Percentiles rank a stretch among this genome's conserved stretches.
Evolutionary conservation across 305 asterid genomes (phyloP).

Genomic region (Striga hermonthica): DNA sequence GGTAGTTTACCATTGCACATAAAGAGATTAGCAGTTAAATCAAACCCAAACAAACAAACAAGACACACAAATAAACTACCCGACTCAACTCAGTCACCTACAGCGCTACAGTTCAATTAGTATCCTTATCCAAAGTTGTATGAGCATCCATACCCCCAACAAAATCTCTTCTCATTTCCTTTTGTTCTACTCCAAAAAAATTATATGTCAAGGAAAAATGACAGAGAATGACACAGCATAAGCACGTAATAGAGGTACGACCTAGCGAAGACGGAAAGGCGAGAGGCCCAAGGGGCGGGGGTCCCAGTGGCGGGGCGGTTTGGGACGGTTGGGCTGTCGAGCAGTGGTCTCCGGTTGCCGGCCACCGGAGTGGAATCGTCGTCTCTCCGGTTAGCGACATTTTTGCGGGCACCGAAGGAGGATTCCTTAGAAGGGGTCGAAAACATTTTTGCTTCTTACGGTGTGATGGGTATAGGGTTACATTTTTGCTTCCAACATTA

Average conservation of each 20-base stretch:
- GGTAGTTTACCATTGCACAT: too few relatives aligned
- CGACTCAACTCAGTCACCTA: neutral
- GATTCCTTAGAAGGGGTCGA: constrained; percentile 69
- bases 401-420: constrained; percentile 47
- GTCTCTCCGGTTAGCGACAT: constrained; percentile 36
- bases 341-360: constrained; percentile 46
- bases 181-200: too few relatives aligned
- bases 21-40: too few relatives aligned
- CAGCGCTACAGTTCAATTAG: neutral
- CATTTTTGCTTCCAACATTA: too few relatives aligned
- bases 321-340: constrained; percentile 50
- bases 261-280: constrained; percentile 86
- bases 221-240: neutral
- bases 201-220: too few relatives aligned
- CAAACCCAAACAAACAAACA: too few relatives aligned
- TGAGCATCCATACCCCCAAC: constrained; percentile 22
- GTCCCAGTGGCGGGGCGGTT: constrained; percentile 84
- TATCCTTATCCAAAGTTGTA: constrained; percentile 8
- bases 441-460: constrained; percentile 43
- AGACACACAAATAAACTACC: neutral
- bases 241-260: constrained; percentile 5
- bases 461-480: too few relatives aligned
- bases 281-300: constrained; percentile 94
- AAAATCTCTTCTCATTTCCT: neutral
- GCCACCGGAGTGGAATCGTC: constrained; percentile 48